A percentile compares a stretch with the other conserved stretches of the same genome.
Evolutionary conservation across 1,284 basidiomycete species (phyloP).

Genomic region (Flammula alnicola): DNA sequence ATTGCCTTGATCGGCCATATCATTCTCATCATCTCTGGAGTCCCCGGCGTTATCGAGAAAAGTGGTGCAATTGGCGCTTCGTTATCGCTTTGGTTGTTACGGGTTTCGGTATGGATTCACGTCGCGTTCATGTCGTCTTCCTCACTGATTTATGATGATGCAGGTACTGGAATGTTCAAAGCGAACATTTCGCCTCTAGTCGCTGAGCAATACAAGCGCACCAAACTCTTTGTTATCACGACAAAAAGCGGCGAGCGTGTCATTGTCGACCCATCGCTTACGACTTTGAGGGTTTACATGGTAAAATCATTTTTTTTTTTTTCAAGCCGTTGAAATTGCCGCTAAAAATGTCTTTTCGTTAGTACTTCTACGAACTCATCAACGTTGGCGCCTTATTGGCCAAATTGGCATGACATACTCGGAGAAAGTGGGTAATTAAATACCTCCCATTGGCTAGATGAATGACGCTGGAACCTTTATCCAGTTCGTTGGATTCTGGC

Average conservation of each 20-base stretch:
- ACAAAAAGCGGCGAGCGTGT: conserved; percentile 74
- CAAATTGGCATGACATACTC: conserved; percentile 75
- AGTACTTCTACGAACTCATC: conserved; percentile 83
- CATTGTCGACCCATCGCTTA: conserved; percentile 80
- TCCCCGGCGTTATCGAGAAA: conserved; percentile 73
- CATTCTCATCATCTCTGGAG: conserved; percentile 72
- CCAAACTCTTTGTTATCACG: conserved; percentile 57
- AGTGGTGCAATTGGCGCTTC: conserved; percentile 67
- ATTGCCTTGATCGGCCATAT: conserved; percentile 65
- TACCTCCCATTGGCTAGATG: not conserved
- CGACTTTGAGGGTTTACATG: conserved; percentile 76
- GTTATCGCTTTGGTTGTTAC: conserved; percentile 71
- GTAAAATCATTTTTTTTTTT: conserved; percentile 32
- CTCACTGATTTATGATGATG: not conserved
- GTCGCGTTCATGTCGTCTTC: not conserved
- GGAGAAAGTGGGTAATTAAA: conserved; percentile 76
- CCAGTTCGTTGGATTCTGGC: conserved; percentile 73
- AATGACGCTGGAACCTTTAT: not conserved
- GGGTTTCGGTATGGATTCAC: conserved; percentile 42
- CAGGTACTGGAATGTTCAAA: conserved; percentile 79
- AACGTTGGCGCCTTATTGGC: conserved; percentile 79
- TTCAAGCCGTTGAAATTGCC: not conserved
- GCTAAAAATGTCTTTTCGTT: not conserved
- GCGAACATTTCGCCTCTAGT: conserved; percentile 80
- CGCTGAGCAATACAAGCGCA: conserved; percentile 75